These are phyloP conservation scores for Cucumis melo DNA, from an alignment of 306 rosid genomes.

Conservation along the genomic window DNA sequence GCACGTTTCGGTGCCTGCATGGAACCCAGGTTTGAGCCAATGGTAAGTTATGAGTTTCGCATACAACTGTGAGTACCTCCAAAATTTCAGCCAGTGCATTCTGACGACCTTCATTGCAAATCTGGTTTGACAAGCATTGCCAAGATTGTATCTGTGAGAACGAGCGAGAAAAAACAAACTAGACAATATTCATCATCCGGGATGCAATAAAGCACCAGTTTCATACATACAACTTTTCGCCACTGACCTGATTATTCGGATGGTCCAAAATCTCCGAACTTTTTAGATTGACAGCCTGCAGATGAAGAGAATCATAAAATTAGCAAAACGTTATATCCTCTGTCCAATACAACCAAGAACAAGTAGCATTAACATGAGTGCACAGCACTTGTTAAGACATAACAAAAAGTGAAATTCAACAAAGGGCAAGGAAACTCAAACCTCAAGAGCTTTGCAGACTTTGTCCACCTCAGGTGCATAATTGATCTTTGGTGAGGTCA, in stretches of 20 bases:
- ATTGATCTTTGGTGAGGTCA: constrained; percentile 65
- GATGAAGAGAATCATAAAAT: not conserved
- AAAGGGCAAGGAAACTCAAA: constrained; percentile 14
- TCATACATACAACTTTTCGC: constrained; percentile 4
- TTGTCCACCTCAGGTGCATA: constrained; percentile 82
- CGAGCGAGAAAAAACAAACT: constrained; percentile 22
- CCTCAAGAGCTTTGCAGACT: constrained; percentile 94
- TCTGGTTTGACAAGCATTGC: constrained; percentile 75
- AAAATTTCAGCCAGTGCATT: constrained; percentile 64
- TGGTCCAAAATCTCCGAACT: constrained; percentile 61
- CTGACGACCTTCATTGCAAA: constrained; percentile 74
- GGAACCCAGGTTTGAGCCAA: constrained; percentile 99
- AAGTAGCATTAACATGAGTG: not conserved
- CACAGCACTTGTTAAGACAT: not conserved
- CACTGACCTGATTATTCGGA: constrained; percentile 49
- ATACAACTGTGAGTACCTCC: constrained; percentile 61
- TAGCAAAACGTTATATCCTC: not conserved
- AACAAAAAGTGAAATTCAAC: not conserved
- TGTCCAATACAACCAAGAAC: not conserved
- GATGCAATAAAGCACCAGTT: not conserved
- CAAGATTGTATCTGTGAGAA: constrained; percentile 71
- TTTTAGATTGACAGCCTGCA: constrained; percentile 79
- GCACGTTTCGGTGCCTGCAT: constrained; percentile 64
- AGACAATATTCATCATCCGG: constrained; percentile 11
- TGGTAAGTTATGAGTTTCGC: constrained; percentile 78